Conservation (phyloP, 768 basidiomycete species). For the Rhodotorula kratochvilovae region DNA sequence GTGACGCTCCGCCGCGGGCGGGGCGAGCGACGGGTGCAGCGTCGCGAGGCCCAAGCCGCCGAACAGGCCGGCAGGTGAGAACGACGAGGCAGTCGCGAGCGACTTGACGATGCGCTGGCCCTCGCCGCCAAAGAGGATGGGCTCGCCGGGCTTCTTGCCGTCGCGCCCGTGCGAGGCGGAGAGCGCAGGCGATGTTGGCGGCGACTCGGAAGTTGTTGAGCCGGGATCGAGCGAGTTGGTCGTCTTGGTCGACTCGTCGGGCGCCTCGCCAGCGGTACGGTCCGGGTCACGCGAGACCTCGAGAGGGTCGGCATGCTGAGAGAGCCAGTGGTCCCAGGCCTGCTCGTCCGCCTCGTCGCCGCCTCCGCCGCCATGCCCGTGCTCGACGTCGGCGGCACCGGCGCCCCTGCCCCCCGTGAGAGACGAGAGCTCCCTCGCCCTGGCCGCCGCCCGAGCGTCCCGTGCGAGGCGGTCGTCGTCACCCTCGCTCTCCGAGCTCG, state of each 20-base stretch:
- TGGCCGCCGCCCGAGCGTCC: neutral
- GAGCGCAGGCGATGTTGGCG: constrained; percentile 2
- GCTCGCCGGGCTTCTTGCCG: too few species aligned
- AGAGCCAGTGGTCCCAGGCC: constrained; percentile 1
- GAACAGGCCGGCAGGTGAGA: constrained; percentile 33
- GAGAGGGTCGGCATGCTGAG: neutral
- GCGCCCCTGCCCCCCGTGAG: neutral
- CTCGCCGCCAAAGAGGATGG: constrained; percentile 26
- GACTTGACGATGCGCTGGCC: constrained; percentile 27
- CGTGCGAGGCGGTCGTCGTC: constrained; percentile 7
- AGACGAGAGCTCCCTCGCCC: neutral
- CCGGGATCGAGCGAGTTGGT: constrained; percentile 6
- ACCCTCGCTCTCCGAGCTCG: constrained; percentile 10
- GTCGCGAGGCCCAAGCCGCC: constrained; percentile 32
- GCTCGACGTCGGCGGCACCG: neutral
- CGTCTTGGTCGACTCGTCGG: constrained; percentile 15
- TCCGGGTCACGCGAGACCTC: constrained; percentile 5
- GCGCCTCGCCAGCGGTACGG: neutral
- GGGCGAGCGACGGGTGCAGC: constrained; percentile 18
- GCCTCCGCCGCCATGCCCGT: constrained; percentile 10
- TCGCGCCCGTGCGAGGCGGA: neutral
- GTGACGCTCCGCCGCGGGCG: constrained; percentile 7
- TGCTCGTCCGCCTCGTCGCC: neutral
- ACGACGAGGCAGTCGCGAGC: constrained; percentile 26
- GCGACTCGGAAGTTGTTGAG: constrained; percentile 13